phyloP scores from a whole-genome alignment of 768 basidiomycete genomes.

The Sutorius australiensis region DNA sequence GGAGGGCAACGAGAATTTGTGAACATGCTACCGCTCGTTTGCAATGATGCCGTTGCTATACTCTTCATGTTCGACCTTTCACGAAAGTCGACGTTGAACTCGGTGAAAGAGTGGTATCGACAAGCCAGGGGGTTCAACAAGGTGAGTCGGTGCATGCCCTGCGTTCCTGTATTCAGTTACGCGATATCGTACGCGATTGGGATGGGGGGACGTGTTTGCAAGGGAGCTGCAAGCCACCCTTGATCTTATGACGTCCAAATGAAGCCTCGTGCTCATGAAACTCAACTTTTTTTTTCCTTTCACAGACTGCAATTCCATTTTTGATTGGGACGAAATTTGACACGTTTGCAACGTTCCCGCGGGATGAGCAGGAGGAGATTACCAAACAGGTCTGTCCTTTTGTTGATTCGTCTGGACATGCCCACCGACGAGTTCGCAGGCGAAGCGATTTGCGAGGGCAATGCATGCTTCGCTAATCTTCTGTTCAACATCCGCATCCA shows the following conservation, averaged over 20 bases:
- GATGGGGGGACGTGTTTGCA: neutral
- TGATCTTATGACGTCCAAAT: constrained; percentile 3
- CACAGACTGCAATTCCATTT: constrained; percentile 95
- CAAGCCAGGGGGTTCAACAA: constrained; percentile 99
- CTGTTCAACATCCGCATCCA: constrained; percentile 97
- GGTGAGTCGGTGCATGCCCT: constrained; percentile 42
- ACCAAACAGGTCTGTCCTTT: constrained; percentile 79
- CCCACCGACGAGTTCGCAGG: constrained; percentile 43
- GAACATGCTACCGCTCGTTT: constrained; percentile 97
- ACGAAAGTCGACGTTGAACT: constrained; percentile 95
- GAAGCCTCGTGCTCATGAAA: constrained; percentile 5
- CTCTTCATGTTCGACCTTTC: constrained; percentile 99
- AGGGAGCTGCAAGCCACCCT: neutral
- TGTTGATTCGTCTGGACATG: constrained; percentile 3
- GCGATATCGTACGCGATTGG: neutral
- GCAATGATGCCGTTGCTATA: constrained; percentile 99
- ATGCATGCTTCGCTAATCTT: constrained; percentile 99
- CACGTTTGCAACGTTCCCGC: constrained; percentile 90
- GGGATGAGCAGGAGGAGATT: constrained; percentile 99
- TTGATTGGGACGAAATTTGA: constrained; percentile 99
- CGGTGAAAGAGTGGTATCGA: constrained; percentile 99
- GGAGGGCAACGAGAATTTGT: constrained; percentile 98
- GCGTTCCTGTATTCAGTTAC: neutral
- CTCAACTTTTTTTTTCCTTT: constrained; percentile 12
- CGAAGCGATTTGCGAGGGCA: constrained; percentile 95